Conservation (phyloP, 2,329 filamentous ascomycete genomes). For the Scleromitrula shiraiana region DNA sequence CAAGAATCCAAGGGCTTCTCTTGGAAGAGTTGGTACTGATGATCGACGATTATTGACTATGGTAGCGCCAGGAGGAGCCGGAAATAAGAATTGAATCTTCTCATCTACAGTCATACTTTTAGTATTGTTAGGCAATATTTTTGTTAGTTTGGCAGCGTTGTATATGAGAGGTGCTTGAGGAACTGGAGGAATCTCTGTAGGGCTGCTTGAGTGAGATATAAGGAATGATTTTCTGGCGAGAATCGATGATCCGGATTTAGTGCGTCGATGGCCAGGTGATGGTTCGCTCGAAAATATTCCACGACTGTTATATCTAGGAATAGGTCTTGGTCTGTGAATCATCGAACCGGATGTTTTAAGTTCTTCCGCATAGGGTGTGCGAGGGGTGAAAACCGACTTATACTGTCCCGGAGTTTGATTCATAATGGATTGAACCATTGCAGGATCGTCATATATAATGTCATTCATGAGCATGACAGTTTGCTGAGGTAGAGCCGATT, state of each 20-base stretch:
- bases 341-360: constrained; percentile 23
- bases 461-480: constrained; percentile 50
- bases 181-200: constrained; percentile 43
- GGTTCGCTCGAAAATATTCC: constrained; percentile 40
- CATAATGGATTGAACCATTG: constrained; percentile 41
- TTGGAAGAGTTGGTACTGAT: constrained; percentile 39
- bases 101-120: constrained; percentile 52
- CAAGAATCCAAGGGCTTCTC: constrained; percentile 22
- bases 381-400: constrained; percentile 5
- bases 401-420: constrained; percentile 31
- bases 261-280: constrained; percentile 35
- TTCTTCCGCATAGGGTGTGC: constrained; percentile 5
- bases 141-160: constrained; percentile 32
- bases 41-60: constrained; percentile 30
- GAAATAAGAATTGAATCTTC: constrained; percentile 46
- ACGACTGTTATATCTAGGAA: constrained; percentile 32
- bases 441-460: constrained; percentile 47
- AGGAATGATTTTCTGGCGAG: constrained; percentile 39
- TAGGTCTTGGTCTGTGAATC: constrained; percentile 29
- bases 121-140: constrained; percentile 43
- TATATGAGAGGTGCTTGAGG: constrained; percentile 35
- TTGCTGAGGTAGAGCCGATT: constrained; percentile 29
- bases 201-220: constrained; percentile 37
- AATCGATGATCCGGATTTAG: constrained; percentile 42
- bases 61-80: constrained; percentile 29